Evolutionary conservation across 1,139 yeast genomes (phyloP).

Genomic region (Yamadazyma trypodendri): DNA sequence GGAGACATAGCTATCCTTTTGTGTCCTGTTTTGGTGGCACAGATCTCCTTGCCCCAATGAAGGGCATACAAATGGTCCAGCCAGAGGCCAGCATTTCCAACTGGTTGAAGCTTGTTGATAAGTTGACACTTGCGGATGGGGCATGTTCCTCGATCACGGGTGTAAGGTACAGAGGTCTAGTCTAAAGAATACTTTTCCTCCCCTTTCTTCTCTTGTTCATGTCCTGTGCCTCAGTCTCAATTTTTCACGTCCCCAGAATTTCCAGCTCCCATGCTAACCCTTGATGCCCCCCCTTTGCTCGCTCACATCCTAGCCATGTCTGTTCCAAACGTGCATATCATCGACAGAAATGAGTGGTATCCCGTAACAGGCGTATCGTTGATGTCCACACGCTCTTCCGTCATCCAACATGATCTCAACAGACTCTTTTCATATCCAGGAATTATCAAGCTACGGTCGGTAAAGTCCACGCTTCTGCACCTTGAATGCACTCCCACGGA

Average conservation of each 20-base stretch:
- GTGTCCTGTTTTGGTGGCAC: too few relatives aligned
- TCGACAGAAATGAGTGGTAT: conserved; percentile 3
- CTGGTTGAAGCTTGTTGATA: too few relatives aligned
- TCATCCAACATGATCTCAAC: not conserved
- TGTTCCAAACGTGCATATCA: not conserved
- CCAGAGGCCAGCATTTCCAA: too few relatives aligned
- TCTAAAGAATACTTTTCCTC: not conserved
- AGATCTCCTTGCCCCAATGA: too few relatives aligned
- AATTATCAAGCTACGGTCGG: conserved; percentile 2
- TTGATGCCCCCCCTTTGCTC: conserved; percentile 7
- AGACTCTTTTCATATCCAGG: not conserved
- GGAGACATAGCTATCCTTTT: too few relatives aligned
- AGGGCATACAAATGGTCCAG: too few relatives aligned
- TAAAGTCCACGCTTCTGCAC: not conserved
- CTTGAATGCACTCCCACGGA: conserved; percentile 1
- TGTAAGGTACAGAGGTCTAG: too few relatives aligned
- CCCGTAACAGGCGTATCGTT: conserved; percentile 6
- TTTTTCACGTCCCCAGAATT: not conserved
- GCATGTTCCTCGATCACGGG: too few relatives aligned
- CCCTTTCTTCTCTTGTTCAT: not conserved
- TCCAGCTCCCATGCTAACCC: not conserved
- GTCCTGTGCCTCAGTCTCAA: not conserved
- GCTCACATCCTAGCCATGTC: conserved; percentile 2
- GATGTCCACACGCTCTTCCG: not conserved
- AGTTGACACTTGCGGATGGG: too few relatives aligned